phyloP scores from a whole-genome alignment of 2,329 filamentous ascomycete species.

The Xenoacremonium recifei region DNA sequence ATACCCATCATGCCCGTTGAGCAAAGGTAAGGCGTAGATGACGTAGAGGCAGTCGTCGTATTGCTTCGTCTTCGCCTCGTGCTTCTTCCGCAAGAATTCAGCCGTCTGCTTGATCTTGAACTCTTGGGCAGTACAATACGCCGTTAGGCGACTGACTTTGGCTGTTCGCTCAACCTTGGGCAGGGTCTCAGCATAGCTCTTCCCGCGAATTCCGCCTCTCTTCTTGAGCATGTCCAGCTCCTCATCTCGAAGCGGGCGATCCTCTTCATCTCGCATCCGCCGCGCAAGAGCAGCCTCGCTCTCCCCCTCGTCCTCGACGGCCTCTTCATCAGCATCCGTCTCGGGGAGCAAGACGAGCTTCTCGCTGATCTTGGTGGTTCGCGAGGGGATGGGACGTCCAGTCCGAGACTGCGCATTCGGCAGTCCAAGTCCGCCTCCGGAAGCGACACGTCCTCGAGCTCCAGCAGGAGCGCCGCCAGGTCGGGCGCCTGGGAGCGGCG shows the following conservation, averaged over 20 bases:
- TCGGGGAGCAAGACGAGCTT: constrained; percentile 95
- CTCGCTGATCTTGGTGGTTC: constrained; percentile 92
- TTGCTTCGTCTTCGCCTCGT: constrained; percentile 89
- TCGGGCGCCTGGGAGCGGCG: constrained; percentile 30
- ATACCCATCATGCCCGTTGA: constrained; percentile 84
- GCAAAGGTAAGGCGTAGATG: constrained; percentile 87
- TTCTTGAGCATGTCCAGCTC: constrained; percentile 64
- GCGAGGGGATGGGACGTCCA: constrained; percentile 68
- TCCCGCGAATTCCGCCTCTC: constrained; percentile 64
- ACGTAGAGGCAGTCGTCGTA: constrained; percentile 98
- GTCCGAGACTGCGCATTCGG: constrained; percentile 42
- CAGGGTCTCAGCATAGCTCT: constrained; percentile 90
- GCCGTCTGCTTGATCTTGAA: constrained; percentile 90
- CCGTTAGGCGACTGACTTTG: constrained; percentile 85
- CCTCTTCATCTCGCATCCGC: constrained; percentile 55
- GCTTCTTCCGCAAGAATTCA: constrained; percentile 81
- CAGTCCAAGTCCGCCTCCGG: constrained; percentile 41
- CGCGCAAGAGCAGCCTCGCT: constrained; percentile 38
- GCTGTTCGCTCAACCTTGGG: constrained; percentile 86
- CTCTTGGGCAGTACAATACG: constrained; percentile 92
- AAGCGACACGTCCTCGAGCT: constrained; percentile 26
- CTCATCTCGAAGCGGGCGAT: constrained; percentile 64
- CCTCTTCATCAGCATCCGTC: constrained; percentile 59
- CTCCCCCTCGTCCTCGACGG: constrained; percentile 58
- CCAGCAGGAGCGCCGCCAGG: constrained; percentile 13